Conservation (phyloP, 1,284 basidiomycete genomes). For the Trametes versicolor region DNA sequence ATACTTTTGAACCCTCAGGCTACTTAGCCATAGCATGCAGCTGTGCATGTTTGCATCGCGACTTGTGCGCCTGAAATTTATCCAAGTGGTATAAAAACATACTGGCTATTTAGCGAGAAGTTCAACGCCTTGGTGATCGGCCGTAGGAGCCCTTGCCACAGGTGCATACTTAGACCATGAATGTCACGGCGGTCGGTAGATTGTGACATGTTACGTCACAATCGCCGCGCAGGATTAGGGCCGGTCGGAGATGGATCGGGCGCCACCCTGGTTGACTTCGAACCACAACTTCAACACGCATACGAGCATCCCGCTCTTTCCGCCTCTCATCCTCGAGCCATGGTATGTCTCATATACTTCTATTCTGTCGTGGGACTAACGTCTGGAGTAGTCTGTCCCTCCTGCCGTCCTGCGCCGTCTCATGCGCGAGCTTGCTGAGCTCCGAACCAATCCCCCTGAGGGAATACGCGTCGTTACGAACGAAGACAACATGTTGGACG, state of each 20-base stretch:
- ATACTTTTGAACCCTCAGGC: too few relatives aligned
- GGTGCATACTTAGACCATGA: too few relatives aligned
- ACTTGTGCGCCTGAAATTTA: too few relatives aligned
- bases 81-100: too few relatives aligned
- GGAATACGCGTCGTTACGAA: constrained; percentile 86
- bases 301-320: constrained; percentile 6
- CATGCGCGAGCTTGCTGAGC: constrained; percentile 84
- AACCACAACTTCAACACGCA: constrained; percentile 35
- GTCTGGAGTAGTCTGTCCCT: constrained; percentile 48
- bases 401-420: constrained; percentile 76
- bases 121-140: too few relatives aligned
- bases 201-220: constrained; percentile 18
- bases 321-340: constrained; percentile 12
- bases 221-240: constrained; percentile 14
- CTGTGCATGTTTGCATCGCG: too few relatives aligned
- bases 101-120: too few relatives aligned
- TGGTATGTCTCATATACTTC: constrained; percentile 15
- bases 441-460: constrained; percentile 85
- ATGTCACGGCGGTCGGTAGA: constrained; percentile 13
- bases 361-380: background rate
- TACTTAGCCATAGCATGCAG: too few relatives aligned
- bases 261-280: constrained; percentile 39
- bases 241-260: constrained; percentile 40
- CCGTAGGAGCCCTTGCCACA: too few relatives aligned
- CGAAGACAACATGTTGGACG: constrained; percentile 87